Evolutionary conservation across 106 monocot species (phyloP).

Genomic region (Triglochin maritima): DNA sequence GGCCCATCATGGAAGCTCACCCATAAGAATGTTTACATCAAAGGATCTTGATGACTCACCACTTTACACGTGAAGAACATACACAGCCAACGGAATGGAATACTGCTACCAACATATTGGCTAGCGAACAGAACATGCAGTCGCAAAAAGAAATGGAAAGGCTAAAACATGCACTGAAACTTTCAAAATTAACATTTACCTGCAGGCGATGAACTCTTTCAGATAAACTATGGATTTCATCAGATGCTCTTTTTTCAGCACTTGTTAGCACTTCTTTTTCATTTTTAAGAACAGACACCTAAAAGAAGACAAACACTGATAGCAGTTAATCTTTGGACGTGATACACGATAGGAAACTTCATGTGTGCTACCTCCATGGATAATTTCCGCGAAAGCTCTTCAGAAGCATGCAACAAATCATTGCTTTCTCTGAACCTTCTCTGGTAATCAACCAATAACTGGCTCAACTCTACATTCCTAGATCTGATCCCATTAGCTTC

Average conservation of each 20-base stretch:
- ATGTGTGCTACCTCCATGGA: slow-evolving; percentile 58
- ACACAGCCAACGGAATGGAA: too few relatives aligned
- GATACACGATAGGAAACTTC: not conserved
- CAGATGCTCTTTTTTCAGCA: slow-evolving; percentile 72
- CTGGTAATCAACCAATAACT: slow-evolving; percentile 74
- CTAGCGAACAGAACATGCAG: too few relatives aligned
- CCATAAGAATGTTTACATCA: too few relatives aligned
- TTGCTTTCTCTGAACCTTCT: slow-evolving; percentile 56
- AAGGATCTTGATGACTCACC: too few relatives aligned
- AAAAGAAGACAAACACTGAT: not conserved
- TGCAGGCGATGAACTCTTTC: slow-evolving; percentile 80
- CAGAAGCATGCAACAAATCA: slow-evolving; percentile 46
- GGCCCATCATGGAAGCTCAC: too few relatives aligned
- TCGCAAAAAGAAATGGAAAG: too few relatives aligned
- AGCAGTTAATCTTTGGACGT: not conserved
- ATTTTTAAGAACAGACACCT: slow-evolving; percentile 82
- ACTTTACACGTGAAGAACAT: too few relatives aligned
- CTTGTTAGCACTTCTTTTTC: slow-evolving; percentile 62
- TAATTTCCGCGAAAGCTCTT: slow-evolving; percentile 63
- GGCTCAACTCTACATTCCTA: slow-evolving; percentile 72
- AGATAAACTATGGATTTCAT: slow-evolving; percentile 56
- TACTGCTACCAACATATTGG: too few relatives aligned
- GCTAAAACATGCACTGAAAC: too few relatives aligned
- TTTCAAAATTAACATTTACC: slow-evolving; percentile 14
- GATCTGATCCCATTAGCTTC: slow-evolving; percentile 62